Base-by-base conservation (phyloP, 345 rosid species). In the Euphorbia tirucalli region DNA sequence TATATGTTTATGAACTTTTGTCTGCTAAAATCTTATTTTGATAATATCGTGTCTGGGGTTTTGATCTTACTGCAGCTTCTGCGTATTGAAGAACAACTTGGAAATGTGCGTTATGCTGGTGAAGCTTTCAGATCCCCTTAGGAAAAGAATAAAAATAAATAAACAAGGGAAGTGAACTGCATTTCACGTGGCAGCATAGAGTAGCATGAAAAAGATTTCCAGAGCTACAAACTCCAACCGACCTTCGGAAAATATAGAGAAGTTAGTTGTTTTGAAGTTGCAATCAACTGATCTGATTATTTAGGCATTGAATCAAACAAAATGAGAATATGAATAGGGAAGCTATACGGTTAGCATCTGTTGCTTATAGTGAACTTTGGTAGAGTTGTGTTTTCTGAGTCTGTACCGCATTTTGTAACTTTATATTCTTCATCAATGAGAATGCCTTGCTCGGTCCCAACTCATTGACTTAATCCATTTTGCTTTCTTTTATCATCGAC, bases 101-200 rank as follows among this genome's bases (percentile, higher is more conserved):
- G 90, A 70, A 88, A 80, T 41, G 98, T 93, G 56, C 88, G 88
- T 14, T 96, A 87, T 65, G 97, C 99, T 0, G 98, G 98, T 0
- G 89, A 82, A 83, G 85, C 82, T 77, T 96, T 96, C 89, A 83
- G 99, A 82, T 90, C 96, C 50, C 96, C 97, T 4, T 96, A 80
- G 78, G 70, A 66, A 52, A n/a, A n/a, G n/a, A n/a, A 19, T 24
- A 58, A 73, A 59, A 58, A 19, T n/a, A n/a, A n/a, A n/a, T n/a
- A n/a, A n/a, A n/a, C n/a, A 19, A 61, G 71, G 54, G 55, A 46
- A 61, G 50, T 24, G 15, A 55, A 35, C 70, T 11, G 28, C 37
- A 44, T n/a, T n/a, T n/a, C 15, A n/a, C n/a, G n/a, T 37, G 8
- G 9, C 10, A 18, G 68, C 65, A 65, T 50, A 75, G 59, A 71